Percentiles rank a stretch among this genome's conserved stretches.
Conservation (phyloP, 208 protist genomes). For the Baffinella frigidus region DNA sequence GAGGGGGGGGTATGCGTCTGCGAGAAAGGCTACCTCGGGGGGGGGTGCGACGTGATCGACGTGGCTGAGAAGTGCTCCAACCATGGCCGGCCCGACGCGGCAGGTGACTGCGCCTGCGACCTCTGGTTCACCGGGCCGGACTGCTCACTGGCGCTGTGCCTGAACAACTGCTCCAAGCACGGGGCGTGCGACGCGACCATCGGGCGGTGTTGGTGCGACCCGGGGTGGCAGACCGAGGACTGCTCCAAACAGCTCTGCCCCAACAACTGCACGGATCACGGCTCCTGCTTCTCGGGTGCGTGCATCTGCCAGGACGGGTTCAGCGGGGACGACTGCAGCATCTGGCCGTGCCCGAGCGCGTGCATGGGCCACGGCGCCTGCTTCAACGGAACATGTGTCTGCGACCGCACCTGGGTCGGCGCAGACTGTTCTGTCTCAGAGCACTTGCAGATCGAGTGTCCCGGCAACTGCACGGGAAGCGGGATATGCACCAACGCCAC, state of each 20-base stretch:
- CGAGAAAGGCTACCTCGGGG: slow-evolving; percentile 49
- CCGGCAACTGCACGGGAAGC: background rate
- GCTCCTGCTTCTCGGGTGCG: background rate
- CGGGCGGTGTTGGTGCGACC: slow-evolving; percentile 10
- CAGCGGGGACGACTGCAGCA: background rate
- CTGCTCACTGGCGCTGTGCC: slow-evolving; percentile 20
- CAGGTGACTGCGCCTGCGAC: background rate
- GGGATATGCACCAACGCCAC: background rate
- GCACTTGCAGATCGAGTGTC: background rate
- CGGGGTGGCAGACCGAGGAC: background rate
- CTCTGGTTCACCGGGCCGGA: slow-evolving; percentile 43
- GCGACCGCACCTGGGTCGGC: background rate
- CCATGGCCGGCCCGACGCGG: background rate
- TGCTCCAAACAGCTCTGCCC: background rate
- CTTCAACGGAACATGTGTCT: slow-evolving; percentile 21
- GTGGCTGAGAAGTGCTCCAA: slow-evolving; percentile 47
- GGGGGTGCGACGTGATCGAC: slow-evolving; percentile 23
- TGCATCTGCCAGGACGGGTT: slow-evolving; percentile 3
- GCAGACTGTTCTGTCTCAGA: background rate
- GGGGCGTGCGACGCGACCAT: background rate
- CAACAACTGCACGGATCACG: background rate
- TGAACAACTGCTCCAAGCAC: slow-evolving; percentile 32
- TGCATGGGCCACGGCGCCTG: slow-evolving; percentile 1
- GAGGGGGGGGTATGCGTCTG: slow-evolving; percentile 6
- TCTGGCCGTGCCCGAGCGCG: background rate